phyloP scores from a whole-genome alignment of 169 alveolate genomes.

The Cyclospora cayetanensis region DNA sequence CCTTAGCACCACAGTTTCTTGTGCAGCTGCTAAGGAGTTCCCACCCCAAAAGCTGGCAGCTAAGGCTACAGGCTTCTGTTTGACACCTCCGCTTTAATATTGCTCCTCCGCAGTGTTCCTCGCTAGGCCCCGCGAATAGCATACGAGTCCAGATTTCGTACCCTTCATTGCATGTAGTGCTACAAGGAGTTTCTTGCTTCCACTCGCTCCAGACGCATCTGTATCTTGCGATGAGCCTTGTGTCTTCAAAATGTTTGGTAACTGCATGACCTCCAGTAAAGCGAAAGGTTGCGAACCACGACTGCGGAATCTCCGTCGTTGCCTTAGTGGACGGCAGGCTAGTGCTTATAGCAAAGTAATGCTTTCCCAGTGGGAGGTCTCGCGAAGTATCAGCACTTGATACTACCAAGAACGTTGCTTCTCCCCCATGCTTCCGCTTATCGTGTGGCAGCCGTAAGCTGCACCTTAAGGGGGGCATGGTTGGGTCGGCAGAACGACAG shows the following conservation, averaged over 20 bases:
- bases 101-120: constrained; percentile 30
- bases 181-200: constrained; percentile 32
- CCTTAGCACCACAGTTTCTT: neutral
- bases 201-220: constrained; percentile 14
- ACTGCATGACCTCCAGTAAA: constrained; percentile 50
- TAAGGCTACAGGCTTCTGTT: neutral
- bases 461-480: constrained; percentile 20
- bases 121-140: constrained; percentile 15
- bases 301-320: neutral
- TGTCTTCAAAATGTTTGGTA: constrained; percentile 36
- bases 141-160: constrained; percentile 22
- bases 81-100: neutral
- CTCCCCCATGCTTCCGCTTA: neutral
- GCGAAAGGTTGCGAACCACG: constrained; percentile 56
- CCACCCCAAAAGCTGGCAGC: constrained; percentile 53
- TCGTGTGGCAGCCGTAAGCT: neutral
- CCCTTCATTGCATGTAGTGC: constrained; percentile 28
- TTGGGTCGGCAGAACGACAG: neutral
- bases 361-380: constrained; percentile 27
- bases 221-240: neutral
- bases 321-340: neutral
- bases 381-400: neutral
- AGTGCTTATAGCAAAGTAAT: neutral
- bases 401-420: neutral
- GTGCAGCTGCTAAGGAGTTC: neutral